These are phyloP conservation scores for Aspergillus sp. DNA, from an alignment of 2,329 filamentous ascomycete genomes.

Conservation along the genomic window DNA sequence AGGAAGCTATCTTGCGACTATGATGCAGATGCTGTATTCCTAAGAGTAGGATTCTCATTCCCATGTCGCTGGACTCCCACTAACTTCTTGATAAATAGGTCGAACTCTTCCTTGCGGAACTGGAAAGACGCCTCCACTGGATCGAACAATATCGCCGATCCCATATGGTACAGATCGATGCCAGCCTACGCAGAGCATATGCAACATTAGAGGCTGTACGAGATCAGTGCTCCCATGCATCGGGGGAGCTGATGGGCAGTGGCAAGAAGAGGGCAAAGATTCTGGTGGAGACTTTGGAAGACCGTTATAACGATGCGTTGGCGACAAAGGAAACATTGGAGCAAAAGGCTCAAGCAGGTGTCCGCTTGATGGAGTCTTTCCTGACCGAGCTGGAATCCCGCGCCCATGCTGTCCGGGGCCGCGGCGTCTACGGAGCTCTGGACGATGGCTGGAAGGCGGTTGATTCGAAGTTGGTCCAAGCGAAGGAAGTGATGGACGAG, in stretches of 20 bases:
- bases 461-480: conserved; percentile 73
- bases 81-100: conserved; percentile 31
- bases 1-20: conserved; percentile 45
- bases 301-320: conserved; percentile 81
- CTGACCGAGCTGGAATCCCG: conserved; percentile 81
- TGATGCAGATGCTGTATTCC: conserved; percentile 45
- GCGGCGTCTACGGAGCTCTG: conserved; percentile 74
- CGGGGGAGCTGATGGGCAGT: conserved; percentile 84
- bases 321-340: conserved; percentile 82
- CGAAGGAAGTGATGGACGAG: conserved; percentile 74
- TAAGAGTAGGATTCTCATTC: conserved; percentile 33
- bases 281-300: conserved; percentile 89
- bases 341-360: conserved; percentile 85
- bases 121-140: conserved; percentile 82
- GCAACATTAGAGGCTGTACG: conserved; percentile 82
- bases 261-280: conserved; percentile 81
- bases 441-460: conserved; percentile 77
- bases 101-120: conserved; percentile 65
- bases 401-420: conserved; percentile 75
- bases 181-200: conserved; percentile 81
- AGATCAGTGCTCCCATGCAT: conserved; percentile 83
- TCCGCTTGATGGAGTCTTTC: conserved; percentile 82
- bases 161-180: conserved; percentile 76
- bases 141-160: conserved; percentile 85
- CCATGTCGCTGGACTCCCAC: not conserved